Base-by-base conservation (phyloP, 1,284 basidiomycete species). In the Boletellus deceptivus region DNA sequence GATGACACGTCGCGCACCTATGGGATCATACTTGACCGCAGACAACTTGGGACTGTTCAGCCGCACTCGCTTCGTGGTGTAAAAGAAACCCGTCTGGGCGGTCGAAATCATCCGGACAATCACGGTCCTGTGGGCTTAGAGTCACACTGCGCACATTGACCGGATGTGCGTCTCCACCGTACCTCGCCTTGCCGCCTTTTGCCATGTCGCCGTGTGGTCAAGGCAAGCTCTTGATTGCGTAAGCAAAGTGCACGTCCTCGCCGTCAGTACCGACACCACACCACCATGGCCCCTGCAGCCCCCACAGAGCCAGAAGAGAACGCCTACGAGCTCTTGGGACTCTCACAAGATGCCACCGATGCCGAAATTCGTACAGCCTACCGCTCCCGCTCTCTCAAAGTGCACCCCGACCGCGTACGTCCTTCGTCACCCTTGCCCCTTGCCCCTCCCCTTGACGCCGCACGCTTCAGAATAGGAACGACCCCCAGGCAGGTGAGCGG, bases 71-170 rank as follows among this genome's bases (percentile, higher is more conserved):
- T 84, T 79, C 4, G 87, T 89, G 10, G 90, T 91, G 72, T 94
- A 95, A 70, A 93, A 93, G 73, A 81, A 93, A 16, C 92, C 92
- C 1, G 91, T 93, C 68, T 91, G 86, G 2, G 92, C 92, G 2
- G 91, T 92, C 14, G 91, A 94, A 49, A 94, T 84, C 59, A 95
- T 77, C 45, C 90, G 86, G 47, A 94, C 84, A 53, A 94, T 84
- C 52, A 93, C 71, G 2, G 89, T 92, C 68, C 92, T 94, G 59
- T 27, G 8, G 14, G 10, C 0, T 31, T 37, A 39, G 2, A n/a
- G 42, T 55, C 11, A 14, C n/a, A 38, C 45, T 18, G 37, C 11
- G 39, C 35, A 44, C 6, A 38, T 18, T 31, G 9, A 43, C 53
- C 35, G 34, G n/a, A 43, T 17, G 34, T 9, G 41, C 38, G 25